phyloP scores from a whole-genome alignment of 495 filamentous ascomycete species.

The Aspergillus coremiiformis region DNA sequence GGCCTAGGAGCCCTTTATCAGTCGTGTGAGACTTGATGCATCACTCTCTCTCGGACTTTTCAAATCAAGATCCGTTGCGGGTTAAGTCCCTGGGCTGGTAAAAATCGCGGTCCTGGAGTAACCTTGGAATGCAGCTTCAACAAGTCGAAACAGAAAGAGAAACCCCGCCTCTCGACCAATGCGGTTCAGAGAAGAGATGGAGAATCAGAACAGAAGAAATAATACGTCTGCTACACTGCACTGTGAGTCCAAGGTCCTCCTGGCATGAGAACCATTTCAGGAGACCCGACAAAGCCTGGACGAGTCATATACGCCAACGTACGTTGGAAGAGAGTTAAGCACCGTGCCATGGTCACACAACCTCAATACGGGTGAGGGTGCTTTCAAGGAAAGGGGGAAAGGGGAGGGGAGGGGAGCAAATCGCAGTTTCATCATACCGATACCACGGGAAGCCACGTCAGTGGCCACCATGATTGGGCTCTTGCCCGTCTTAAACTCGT shows the following conservation, averaged over 20 bases:
- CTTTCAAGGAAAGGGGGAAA: conserved; percentile 26
- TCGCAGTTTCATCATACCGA: conserved; percentile 87
- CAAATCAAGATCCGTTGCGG: conserved; percentile 45
- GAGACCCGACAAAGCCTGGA: conserved; percentile 75
- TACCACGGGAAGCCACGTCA: conserved; percentile 93
- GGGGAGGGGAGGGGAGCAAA: conserved; percentile 38
- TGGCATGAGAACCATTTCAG: conserved; percentile 61
- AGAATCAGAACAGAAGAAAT: conserved; percentile 49
- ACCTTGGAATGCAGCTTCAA: conserved; percentile 62
- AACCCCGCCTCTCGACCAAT: conserved; percentile 71
- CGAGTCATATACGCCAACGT: conserved; percentile 69
- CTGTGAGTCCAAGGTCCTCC: conserved; percentile 79
- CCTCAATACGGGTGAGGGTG: conserved; percentile 44
- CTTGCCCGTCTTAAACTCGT: conserved; percentile 96
- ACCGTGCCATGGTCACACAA: conserved; percentile 69
- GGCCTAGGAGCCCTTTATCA: conserved; percentile 47
- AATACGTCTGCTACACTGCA: conserved; percentile 66
- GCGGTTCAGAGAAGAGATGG: conserved; percentile 62
- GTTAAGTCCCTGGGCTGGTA: conserved; percentile 46
- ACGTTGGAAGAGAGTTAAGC: conserved; percentile 80
- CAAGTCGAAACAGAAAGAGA: conserved; percentile 58
- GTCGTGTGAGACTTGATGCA: conserved; percentile 61
- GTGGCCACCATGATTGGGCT: conserved; percentile 90
- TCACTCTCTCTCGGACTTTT: conserved; percentile 62
- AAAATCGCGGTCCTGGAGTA: conserved; percentile 67